Evolutionary conservation across 257 asterid genomes (phyloP), one percentile per base, ranked within the genome.

Genomic region (Paulownia fortunei): DNA sequence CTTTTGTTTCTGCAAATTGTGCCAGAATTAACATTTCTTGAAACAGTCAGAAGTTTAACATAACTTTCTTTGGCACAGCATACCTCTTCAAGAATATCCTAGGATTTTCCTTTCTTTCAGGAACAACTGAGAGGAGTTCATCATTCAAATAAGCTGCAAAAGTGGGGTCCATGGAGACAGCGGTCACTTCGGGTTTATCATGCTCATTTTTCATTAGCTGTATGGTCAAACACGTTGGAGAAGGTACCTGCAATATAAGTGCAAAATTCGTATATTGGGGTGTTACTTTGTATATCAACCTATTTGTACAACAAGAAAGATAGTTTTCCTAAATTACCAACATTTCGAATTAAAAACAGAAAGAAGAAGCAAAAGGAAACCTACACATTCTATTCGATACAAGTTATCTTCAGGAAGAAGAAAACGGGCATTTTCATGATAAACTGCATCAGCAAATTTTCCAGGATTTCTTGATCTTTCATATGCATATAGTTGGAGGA

Each of bases 81-180:
- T 83, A 96, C 98, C 98, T 92, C 83, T 82, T 87, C 95, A 96
- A 76, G 87, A 79, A 96, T 66, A 94, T 64, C 74, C 92, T 86
- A 0, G 87, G 74, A 58, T 67, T 86, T 52, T 56, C 83, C 76
- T 72, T 81, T 52, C 81, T 81, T 41, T 49, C 88, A 16, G 91
- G 84, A 65, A 56, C 79, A 58, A 73, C 85, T 34, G 88, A 75
- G 73, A 96, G 96, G 72, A 90, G 89, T 36, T 90, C 95, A 11
- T 85, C 83, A 18, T 72, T 77, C 85, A 93, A 70, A 82, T 92
- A 94, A 80, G 92, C 79, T n/a, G 89, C 86, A 77, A 92, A 93
- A 46, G 77, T 69, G 36, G 98, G 90, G 79, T 96, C 96, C 91
- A 88, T 82, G 39, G 85, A 82, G 72, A 88, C 90, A 34, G 89